Base-by-base conservation (phyloP, 352 stramenopile species). In the Phytopythium cucurbitacearum region DNA sequence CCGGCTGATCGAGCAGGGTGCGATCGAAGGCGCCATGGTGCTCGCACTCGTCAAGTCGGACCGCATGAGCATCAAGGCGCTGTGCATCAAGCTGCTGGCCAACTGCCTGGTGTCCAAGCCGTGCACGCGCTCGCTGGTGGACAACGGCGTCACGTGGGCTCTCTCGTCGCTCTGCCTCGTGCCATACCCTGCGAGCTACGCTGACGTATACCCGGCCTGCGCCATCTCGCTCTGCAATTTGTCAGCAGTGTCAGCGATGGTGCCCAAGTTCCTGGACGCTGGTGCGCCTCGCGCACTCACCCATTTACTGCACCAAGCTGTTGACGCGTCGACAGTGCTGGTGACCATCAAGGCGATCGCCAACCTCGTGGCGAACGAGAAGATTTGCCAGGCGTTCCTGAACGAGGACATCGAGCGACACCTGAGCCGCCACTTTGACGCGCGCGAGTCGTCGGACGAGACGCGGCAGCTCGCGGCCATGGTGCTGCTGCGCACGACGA, bases 191-290 rank as follows among this genome's bases (percentile, higher is more conserved):
- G 77, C 89, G 44, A 76, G 78, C 10, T 71, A 69, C 39, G 34
- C 4, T 34, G 47, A 52, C 47, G 43, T 36, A 12, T 52, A 52
- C 35, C 67, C 70, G 5, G 80, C 73, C 5, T 92, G 82, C 40
- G 82, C 80, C 0, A 67, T 87, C 8, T 89, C 76, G n/a, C 56
- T 92, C 13, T 92, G 82, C 59, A 92, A 91, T 66, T 62, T 91
- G 39, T 85, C 80, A 15, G 72, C 67, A 3, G 57, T 85, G 16
- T 51, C 71, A 1, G 70, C 57, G 40, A 90, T 90, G 64, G 60
- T 89, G 2, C 59, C 68, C 9, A 78, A 81, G 13, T 90, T 90
- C 43, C 57, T 88, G 12, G 79, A 92, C 44, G 77, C 82, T 35
- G 79, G 79, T 0, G 82, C 77, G 2, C 77, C 82, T 5, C 64